Percentiles rank a stretch among this genome's conserved stretches.
These are phyloP conservation scores for Acmispon strigosus DNA, from an alignment of 306 rosid species.

Conservation along the genomic window DNA sequence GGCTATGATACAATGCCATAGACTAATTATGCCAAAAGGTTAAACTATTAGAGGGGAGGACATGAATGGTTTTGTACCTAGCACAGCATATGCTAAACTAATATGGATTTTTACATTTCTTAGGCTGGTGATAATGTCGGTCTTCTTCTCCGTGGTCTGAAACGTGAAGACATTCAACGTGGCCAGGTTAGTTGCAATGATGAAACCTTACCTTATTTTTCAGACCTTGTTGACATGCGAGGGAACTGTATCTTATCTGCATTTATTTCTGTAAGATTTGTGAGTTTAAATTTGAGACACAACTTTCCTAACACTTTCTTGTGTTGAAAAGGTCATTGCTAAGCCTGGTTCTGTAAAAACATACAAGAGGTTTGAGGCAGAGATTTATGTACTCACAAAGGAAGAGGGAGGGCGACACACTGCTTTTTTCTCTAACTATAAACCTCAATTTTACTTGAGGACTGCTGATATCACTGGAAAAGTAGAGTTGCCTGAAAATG, in stretches of 20 bases:
- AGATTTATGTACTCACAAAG: slow-evolving; percentile 92
- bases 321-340: slow-evolving; percentile 69
- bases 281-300: neutral
- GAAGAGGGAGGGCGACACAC: slow-evolving; percentile 99
- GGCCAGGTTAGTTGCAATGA: slow-evolving; percentile 66
- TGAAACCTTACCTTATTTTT: neutral
- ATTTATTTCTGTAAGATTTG: neutral
- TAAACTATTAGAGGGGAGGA: no score
- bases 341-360: slow-evolving; percentile 85
- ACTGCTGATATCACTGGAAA: slow-evolving; percentile 96
- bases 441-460: slow-evolving; percentile 94
- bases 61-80: no score
- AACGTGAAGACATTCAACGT: slow-evolving; percentile 91
- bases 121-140: slow-evolving; percentile 99
- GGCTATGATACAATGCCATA: no score
- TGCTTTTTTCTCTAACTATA: slow-evolving; percentile 92
- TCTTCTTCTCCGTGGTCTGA: slow-evolving; percentile 97
- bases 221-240: slow-evolving; percentile 3
- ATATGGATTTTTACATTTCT: slow-evolving; percentile 21
- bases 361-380: slow-evolving; percentile 88
- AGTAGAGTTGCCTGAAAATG: slow-evolving; percentile 85
- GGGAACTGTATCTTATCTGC: neutral
- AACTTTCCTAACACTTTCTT: neutral
- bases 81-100: neutral
- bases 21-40: no score